Evolutionary conservation across 2,329 filamentous ascomycete species (phyloP).

Genomic region (Thielaviopsis punctulata): DNA sequence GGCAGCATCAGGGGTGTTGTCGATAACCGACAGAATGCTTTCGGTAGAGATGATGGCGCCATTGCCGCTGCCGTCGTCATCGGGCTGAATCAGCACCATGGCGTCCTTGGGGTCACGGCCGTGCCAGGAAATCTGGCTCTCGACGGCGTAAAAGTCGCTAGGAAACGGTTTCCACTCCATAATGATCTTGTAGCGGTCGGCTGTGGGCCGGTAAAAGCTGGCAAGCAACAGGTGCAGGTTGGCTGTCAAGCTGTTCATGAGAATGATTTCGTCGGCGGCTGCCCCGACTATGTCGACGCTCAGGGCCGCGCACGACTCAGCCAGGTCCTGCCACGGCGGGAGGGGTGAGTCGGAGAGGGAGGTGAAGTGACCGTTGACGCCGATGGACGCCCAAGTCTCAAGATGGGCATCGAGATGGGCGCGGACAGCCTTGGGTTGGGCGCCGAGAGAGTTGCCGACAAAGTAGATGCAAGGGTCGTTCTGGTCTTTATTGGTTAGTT

Average conservation of each 20-base stretch:
- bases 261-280: conserved; percentile 52
- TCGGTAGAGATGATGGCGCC: conserved; percentile 46
- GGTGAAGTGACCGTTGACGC: conserved; percentile 69
- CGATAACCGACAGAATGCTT: conserved; percentile 55
- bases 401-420: conserved; percentile 55
- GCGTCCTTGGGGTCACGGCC: conserved; percentile 46
- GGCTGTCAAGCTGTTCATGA: conserved; percentile 74
- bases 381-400: conserved; percentile 68
- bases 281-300: conserved; percentile 64
- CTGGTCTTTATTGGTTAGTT: conserved; percentile 12
- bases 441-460: conserved; percentile 75
- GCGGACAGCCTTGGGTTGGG: conserved; percentile 55
- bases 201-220: conserved; percentile 60
- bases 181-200: conserved; percentile 56
- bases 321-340: conserved; percentile 60
- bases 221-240: conserved; percentile 73
- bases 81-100: conserved; percentile 58
- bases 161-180: conserved; percentile 85
- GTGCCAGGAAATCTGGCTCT: conserved; percentile 63
- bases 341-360: conserved; percentile 49
- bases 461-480: conserved; percentile 46
- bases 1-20: conserved; percentile 55
- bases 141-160: conserved; percentile 70
- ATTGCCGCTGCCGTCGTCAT: conserved; percentile 29
- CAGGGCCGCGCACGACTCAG: conserved; percentile 52